Evolutionary conservation across 2,329 filamentous ascomycete species (phyloP), one percentile per base, ranked within the genome.

Genomic region (Colletotrichum abscissum): DNA sequence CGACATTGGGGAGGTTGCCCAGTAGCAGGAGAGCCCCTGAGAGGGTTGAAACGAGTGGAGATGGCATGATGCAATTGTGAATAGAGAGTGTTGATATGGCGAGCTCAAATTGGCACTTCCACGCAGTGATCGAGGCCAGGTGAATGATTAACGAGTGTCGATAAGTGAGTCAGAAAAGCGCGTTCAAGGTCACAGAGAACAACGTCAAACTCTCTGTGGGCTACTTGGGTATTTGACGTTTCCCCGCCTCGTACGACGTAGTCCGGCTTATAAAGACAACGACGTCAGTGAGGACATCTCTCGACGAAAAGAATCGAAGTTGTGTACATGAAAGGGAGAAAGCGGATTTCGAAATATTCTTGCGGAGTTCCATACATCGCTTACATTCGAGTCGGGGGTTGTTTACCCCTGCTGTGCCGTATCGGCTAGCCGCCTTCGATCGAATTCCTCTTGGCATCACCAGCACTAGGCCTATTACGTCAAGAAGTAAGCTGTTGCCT

Each of bases 401-500:
- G 35, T 38, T 22, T 14, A 24, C 46, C 64, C 69, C 58, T 72
- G 58, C 57, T 68, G 58, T 16, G 64, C 57, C 58, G 57, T 38
- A 52, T 38, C 30, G 26, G 3, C 49, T 52, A 33, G 22, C 28
- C 24, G 5, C 12, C 28, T 24, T 11, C 11, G 24, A 57, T 30
- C 35, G 69, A 24, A 63, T 52, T 57, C 38, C 62, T 64, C 64
- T 52, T 60, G 28, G 57, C 28, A 5, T 12, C 19, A 26, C 28
- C 8, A 2, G 3, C 26, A 63, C 35, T 63, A 68, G 19, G 22
- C 65, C 57, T 26, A n/a, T 24, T 33, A 38, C 1, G 46, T 54
- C 19, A 11, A 26, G 14, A 52, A 35, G 46, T 24, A 16, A 35
- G 11, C 26, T 22, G 42, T 5, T n/a, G 28, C 28, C 26, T 5